phyloP scores from a whole-genome alignment of 1,284 basidiomycete genomes.

The Meira miltonrushii region DNA sequence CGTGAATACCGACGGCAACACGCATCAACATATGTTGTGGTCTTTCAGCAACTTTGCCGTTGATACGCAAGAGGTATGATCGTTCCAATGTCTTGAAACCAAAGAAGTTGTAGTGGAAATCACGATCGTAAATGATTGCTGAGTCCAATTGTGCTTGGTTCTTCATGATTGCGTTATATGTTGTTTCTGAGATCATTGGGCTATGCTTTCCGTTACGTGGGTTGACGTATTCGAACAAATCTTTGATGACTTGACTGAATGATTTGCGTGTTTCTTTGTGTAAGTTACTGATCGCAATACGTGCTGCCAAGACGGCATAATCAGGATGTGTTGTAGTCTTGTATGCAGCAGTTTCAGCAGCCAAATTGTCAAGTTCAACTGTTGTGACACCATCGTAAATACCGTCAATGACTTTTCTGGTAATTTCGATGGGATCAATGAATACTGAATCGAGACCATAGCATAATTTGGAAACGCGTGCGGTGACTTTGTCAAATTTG shows the following conservation, averaged over 20 bases:
- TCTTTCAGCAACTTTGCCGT: slow-evolving; percentile 90
- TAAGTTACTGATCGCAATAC: slow-evolving; percentile 95
- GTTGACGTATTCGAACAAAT: slow-evolving; percentile 90
- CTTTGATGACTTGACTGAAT: slow-evolving; percentile 85
- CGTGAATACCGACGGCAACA: slow-evolving; percentile 96
- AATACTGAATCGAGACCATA: slow-evolving; percentile 92
- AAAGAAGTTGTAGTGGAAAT: slow-evolving; percentile 86
- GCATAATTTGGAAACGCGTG: slow-evolving; percentile 88
- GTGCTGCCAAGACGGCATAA: slow-evolving; percentile 94
- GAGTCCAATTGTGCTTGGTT: slow-evolving; percentile 83
- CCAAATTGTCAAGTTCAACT: slow-evolving; percentile 76
- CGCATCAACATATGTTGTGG: slow-evolving; percentile 99
- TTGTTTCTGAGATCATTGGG: slow-evolving; percentile 86
- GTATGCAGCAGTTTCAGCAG: slow-evolving; percentile 91
- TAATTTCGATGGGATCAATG: slow-evolving; percentile 82
- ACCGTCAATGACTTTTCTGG: slow-evolving; percentile 71
- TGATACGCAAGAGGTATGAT: slow-evolving; percentile 89
- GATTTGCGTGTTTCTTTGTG: slow-evolving; percentile 99
- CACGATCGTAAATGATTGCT: slow-evolving; percentile 94
- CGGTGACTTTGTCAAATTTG: slow-evolving; percentile 55
- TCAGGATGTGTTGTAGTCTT: slow-evolving; percentile 91
- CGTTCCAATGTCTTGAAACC: slow-evolving; percentile 99
- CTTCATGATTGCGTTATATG: slow-evolving; percentile 74
- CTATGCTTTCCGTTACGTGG: slow-evolving; percentile 79
- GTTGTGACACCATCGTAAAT: slow-evolving; percentile 95